These are phyloP conservation scores for Carex myosuroides DNA, from an alignment of 176 grass and related monocot genomes.

Conservation along the genomic window DNA sequence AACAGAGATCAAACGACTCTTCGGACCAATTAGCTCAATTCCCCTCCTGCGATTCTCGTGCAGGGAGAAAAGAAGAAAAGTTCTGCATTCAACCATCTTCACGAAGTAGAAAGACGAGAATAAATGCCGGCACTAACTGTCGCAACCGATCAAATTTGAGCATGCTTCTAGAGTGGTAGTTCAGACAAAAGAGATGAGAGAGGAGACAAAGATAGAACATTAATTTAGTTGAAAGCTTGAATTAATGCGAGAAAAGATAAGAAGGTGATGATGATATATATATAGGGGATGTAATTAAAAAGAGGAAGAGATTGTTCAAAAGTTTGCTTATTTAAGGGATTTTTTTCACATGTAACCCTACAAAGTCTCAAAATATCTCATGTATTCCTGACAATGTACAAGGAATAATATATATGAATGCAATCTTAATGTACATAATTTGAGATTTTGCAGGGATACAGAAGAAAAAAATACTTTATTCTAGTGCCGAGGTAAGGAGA, in stretches of 20 bases:
- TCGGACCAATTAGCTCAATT: slow-evolving; percentile 4
- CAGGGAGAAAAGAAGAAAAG: not conserved
- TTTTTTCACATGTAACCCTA: not conserved
- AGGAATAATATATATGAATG: too few species aligned
- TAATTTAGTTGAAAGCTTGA: not conserved
- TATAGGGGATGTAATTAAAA: not conserved
- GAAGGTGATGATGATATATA: not conserved
- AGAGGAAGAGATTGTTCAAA: not conserved
- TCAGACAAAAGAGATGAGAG: not conserved
- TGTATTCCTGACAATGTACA: too few species aligned
- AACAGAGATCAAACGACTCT: not conserved
- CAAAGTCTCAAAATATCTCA: not conserved
- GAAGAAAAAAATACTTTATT: not conserved
- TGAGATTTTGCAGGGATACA: not conserved
- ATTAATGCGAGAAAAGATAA: not conserved
- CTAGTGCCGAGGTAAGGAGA: not conserved
- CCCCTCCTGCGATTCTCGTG: not conserved
- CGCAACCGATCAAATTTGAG: not conserved
- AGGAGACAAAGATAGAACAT: not conserved
- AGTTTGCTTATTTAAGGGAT: not conserved
- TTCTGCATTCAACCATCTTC: not conserved
- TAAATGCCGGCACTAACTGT: not conserved
- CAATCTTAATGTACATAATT: not conserved
- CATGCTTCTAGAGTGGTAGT: not conserved
- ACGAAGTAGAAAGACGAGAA: not conserved